These are phyloP conservation scores for Chaetomium olivaceum DNA, from an alignment of 2,329 filamentous ascomycete species.

Conservation along the genomic window DNA sequence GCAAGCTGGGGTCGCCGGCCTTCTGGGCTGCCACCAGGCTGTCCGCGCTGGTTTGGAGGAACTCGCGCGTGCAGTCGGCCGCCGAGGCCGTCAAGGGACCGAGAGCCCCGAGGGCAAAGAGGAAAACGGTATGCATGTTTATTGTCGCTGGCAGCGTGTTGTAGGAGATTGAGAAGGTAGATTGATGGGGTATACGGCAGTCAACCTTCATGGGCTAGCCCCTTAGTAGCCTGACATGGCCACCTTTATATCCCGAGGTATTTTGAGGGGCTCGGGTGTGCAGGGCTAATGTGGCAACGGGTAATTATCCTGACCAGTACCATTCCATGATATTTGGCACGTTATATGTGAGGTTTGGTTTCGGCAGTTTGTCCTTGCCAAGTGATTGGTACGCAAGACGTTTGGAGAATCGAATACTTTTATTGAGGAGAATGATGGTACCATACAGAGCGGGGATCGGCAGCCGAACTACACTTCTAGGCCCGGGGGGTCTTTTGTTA, in stretches of 20 bases:
- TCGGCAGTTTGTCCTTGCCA: slow-evolving; percentile 17
- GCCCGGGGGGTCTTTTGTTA: not conserved
- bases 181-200: not conserved
- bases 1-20: slow-evolving; percentile 28
- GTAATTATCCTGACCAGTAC: slow-evolving; percentile 12
- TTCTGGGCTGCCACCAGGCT: slow-evolving; percentile 30
- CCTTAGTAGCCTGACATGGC: not conserved
- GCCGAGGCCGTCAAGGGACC: slow-evolving; percentile 13
- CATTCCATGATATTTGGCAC: slow-evolving; percentile 7
- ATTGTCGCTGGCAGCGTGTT: not conserved
- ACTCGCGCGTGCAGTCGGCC: slow-evolving; percentile 30
- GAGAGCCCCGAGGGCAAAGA: slow-evolving; percentile 7
- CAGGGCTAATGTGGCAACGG: slow-evolving; percentile 17
- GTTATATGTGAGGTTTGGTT: not conserved
- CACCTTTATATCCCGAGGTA: slow-evolving; percentile 3
- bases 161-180: not conserved
- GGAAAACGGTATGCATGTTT: slow-evolving; percentile 2
- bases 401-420: not conserved
- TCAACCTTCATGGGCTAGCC: not conserved
- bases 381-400: slow-evolving; percentile 15
- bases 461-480: not conserved
- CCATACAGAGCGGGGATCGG: slow-evolving; percentile 6
- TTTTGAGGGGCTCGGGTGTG: not conserved
- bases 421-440: not conserved
- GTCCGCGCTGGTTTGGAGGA: slow-evolving; percentile 29